These are phyloP conservation scores for Cyberlindnera saturnus DNA, from an alignment of 805 yeast species.

Conservation along the genomic window DNA sequence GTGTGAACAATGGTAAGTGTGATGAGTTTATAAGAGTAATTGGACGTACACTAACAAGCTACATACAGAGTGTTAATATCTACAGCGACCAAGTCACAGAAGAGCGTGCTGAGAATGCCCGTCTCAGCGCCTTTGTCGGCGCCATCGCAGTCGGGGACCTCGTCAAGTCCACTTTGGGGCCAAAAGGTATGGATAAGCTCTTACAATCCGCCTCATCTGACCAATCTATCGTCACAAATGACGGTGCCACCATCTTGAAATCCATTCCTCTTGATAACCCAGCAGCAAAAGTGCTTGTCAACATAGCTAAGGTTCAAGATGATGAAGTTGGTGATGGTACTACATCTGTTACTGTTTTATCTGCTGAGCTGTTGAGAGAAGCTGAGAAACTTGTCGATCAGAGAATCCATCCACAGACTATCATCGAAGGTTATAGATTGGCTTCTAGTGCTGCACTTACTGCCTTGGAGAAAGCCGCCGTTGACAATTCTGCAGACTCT, in stretches of 20 bases:
- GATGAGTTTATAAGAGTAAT: too few relatives aligned
- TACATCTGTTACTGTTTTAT: conserved; percentile 87
- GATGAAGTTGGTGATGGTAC: conserved; percentile 61
- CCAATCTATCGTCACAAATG: conserved; percentile 81
- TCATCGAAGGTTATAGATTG: conserved; percentile 90
- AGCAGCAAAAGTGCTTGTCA: conserved; percentile 93
- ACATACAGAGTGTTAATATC: conserved; percentile 61
- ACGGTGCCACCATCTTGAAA: conserved; percentile 95
- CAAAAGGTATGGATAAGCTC: conserved; percentile 97
- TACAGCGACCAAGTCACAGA: conserved; percentile 97
- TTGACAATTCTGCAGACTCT: conserved; percentile 74
- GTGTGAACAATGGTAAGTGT: not conserved
- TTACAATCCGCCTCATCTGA: conserved; percentile 82
- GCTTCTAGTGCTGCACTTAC: conserved; percentile 80
- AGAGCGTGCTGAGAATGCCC: conserved; percentile 97
- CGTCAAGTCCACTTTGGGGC: conserved; percentile 91
- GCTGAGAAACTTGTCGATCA: conserved; percentile 90
- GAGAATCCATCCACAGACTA: conserved; percentile 96
- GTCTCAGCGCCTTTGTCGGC: conserved; percentile 95
- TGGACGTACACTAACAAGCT: conserved; percentile 4
- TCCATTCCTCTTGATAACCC: conserved; percentile 95
- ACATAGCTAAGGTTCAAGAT: conserved; percentile 93
- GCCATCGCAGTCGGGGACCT: conserved; percentile 99
- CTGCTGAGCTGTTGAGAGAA: conserved; percentile 88
- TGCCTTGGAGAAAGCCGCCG: conserved; percentile 73